Conservation (phyloP, 306 rosid species). For the Quercus wislizeni region DNA sequence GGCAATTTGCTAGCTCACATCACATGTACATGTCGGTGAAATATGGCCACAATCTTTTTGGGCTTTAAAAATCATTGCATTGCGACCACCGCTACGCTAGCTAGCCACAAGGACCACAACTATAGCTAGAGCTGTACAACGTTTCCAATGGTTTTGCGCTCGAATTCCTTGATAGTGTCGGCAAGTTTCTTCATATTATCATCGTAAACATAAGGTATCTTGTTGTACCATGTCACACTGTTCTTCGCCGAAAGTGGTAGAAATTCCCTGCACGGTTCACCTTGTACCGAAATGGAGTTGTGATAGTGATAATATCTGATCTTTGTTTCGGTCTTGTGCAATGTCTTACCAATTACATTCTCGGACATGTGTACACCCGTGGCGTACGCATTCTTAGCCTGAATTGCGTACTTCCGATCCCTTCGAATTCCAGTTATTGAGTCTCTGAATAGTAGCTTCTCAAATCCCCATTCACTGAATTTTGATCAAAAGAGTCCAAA, state of each 20-base stretch:
- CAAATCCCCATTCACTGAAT: conserved; percentile 45
- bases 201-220: conserved; percentile 27
- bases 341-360: conserved; percentile 37
- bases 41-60: not conserved
- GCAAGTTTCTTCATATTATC: conserved; percentile 37
- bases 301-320: conserved; percentile 47
- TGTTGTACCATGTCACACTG: conserved; percentile 21
- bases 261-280: conserved; percentile 33
- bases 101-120: no score
- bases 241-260: conserved; percentile 28
- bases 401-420: conserved; percentile 40
- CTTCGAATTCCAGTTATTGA: conserved; percentile 31
- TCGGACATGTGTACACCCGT: conserved; percentile 52
- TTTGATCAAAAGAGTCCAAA: not conserved
- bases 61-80: not conserved
- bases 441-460: conserved; percentile 40
- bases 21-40: not conserved
- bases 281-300: conserved; percentile 27
- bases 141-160: conserved; percentile 24
- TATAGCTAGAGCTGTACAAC: not conserved
- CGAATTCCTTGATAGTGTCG: conserved; percentile 25
- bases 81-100: not conserved
- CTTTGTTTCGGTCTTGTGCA: conserved; percentile 35
- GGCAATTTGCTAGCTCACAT: not conserved
- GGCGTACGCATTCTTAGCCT: conserved; percentile 38